Evolutionary conservation across 768 basidiomycete genomes (phyloP), one percentile per base, ranked within the genome.

Genomic region (Kwoniella dejecticola): DNA sequence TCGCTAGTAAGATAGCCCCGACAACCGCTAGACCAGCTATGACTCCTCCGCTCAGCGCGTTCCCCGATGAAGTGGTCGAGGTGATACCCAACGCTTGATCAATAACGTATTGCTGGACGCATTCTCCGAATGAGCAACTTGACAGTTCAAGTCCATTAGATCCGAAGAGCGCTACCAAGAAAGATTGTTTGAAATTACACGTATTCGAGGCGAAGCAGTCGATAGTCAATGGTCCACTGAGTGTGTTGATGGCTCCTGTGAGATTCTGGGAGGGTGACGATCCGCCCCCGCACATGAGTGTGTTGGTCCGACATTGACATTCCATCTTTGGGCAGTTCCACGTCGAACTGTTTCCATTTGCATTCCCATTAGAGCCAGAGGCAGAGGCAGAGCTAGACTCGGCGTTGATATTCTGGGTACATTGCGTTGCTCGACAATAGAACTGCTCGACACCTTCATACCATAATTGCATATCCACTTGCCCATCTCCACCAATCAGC

Each of bases 21-120:
- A 96, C 87, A 24, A 93, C 89, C 0, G 88, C 91, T 27, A 97
- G 79, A 12, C 94, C 94, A 33, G 89, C 93, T 60, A 96, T 90
- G 23, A 96, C 93, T 1, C 94, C 93, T 0, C 86, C 84, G 57
- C 85, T 83, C 8, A 96, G 84, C 17, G 83, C 79, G 31, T 81
- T 81, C 3, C 81, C 80, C 12, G 80, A 72, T 0, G 68, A 64
- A 0, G 52, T 29, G 23, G 52, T 36, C 8, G 58, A 62, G n/a
- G 65, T 68, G 17, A 81, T 58, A 2, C 75, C 74, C 78, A 67
- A 6, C 69, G 82, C 76, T 42, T 77, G 81, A 72, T 92, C 88
- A 57, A 96, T 86, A 36, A 89, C 86, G 59, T 82, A 83, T 75
- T 95, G 91, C 2, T 83, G 80, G 15, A 96, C 87, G 77, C 94